These are phyloP conservation scores for Cladosporium sp. DNA, from an alignment of 2,329 filamentous ascomycete genomes.

Conservation along the genomic window DNA sequence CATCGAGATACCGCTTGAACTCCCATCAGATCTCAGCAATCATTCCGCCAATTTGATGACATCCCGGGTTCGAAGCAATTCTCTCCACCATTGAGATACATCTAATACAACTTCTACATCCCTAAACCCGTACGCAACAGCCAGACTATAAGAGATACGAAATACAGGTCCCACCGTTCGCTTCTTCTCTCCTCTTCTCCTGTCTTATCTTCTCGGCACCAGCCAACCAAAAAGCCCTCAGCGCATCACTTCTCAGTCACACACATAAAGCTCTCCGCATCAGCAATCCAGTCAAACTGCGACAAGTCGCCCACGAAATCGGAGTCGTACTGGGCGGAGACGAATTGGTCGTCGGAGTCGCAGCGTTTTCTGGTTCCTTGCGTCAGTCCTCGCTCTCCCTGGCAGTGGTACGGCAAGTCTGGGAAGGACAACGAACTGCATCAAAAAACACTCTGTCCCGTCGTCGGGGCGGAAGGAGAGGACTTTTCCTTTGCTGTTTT, in stretches of 20 bases:
- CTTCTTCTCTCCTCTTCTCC: not conserved
- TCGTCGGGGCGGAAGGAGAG: conserved; percentile 27
- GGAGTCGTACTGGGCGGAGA: not conserved
- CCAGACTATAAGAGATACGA: not conserved
- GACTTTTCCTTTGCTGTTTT: conserved; percentile 26
- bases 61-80: too few species aligned
- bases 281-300: conserved; percentile 25
- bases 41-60: not conserved
- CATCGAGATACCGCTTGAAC: not conserved
- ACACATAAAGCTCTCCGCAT: conserved; percentile 31
- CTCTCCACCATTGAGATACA: too few species aligned
- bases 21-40: not conserved
- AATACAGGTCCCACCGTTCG: too few species aligned
- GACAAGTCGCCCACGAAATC: conserved; percentile 25
- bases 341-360: conserved; percentile 9
- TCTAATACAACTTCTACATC: too few species aligned
- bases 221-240: too few species aligned
- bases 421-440: conserved; percentile 33
- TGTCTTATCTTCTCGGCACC: not conserved
- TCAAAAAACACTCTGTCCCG: conserved; percentile 32
- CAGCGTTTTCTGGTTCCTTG: not conserved
- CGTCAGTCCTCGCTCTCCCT: not conserved
- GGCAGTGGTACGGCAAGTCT: too few species aligned
- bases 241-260: not conserved
- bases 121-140: too few species aligned